Evolutionary conservation across 805 yeast genomes (phyloP), one percentile per base, ranked within the genome.

Genomic region (Lachancea quebecensis): DNA sequence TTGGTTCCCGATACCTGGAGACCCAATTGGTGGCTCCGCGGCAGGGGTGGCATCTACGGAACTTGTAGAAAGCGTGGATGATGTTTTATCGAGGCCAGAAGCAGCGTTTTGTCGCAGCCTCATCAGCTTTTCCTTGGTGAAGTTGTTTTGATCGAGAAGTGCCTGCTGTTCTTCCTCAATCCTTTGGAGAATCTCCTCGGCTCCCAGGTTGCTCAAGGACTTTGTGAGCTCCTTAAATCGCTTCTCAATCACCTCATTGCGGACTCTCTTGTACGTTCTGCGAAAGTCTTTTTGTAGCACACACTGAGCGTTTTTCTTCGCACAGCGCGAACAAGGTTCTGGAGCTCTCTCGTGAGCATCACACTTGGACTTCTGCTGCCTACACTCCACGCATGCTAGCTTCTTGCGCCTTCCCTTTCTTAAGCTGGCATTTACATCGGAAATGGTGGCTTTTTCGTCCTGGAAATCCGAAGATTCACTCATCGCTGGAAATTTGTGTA

Each of bases 351-450:
- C 89, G 51, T 73, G 78, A 10, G 96, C 95, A 66, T 90, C 95
- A 67, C 97, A 90, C 56, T 81, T 78, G 31, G 89, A 82, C 66
- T 93, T 93, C 62, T 91, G 99, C 65, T 93, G 98, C 11, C 98
- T 77, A 61, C 99, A 93, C 57, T 91, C 96, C 1, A 87, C 88
- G 69, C 99, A 93, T 0, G 98, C 98, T 60, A 89, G 78, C 45
- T 79, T 72, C 60, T 81, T 82, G 10, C 62, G 53, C 39, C 53
- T 59, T 30, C 46, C 37, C 21, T 30, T 12, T 29, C 39, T 39
- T 6, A 42, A 25, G 21, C 38, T 25, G 27, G n/a, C 30, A 36
- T n/a, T 33, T 11, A 17, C 31, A 32, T 45, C 40, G 18, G 18
- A 38, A 15, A 10, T 12, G 12, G 28, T 30, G 10, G 29, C 18